Evolutionary conservation across 768 basidiomycete species (phyloP), one percentile per base, ranked within the genome.

Genomic region (Hygrophorus russula): DNA sequence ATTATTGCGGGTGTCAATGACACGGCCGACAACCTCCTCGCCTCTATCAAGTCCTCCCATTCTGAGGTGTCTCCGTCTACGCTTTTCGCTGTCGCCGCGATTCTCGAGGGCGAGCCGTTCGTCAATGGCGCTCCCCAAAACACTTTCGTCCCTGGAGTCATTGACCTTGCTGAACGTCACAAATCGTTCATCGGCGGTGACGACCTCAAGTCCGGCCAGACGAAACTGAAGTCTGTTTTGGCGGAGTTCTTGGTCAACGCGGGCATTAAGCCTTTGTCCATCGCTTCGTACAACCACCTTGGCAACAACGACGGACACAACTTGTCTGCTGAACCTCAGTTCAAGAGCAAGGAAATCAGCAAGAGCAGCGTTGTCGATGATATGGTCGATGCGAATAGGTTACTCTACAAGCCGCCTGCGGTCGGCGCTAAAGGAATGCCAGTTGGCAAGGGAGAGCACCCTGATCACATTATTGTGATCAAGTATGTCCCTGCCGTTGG

Each of bases 161-260:
- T 99, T 56, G 76, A 80, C 52, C 85, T 99, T 51, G 90, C 94
- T 33, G 94, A 97, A 69, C 74, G 80, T 49, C 66, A 84, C 53
- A 69, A 80, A 55, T 82, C 88, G 5, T 98, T 97, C 73, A 96
- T 99, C 54, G 94, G 89, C 36, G 93, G 94, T 29, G 94, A 97
- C 57, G 94, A 98, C 59, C 82, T 97, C 64, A 97, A 98, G 74
- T 90, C 88, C 5, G 93, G 94, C 6, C 93, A 97, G 72, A 94
- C 93, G 38, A 91, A 92, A 67, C 81, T 97, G 67, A 97, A 99
- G 73, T 85, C 81, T 20, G 94, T 97, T 43, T 72, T 98, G 42
- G 92, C 92, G 42, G 94, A 99, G 70, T 98, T 96, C 78, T 78
- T 98, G 52, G 94, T 97, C 60, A 96, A 96, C 60, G 92, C 93